Conservation (phyloP, 345 rosid species). For the Anastatica hierochuntica region DNA sequence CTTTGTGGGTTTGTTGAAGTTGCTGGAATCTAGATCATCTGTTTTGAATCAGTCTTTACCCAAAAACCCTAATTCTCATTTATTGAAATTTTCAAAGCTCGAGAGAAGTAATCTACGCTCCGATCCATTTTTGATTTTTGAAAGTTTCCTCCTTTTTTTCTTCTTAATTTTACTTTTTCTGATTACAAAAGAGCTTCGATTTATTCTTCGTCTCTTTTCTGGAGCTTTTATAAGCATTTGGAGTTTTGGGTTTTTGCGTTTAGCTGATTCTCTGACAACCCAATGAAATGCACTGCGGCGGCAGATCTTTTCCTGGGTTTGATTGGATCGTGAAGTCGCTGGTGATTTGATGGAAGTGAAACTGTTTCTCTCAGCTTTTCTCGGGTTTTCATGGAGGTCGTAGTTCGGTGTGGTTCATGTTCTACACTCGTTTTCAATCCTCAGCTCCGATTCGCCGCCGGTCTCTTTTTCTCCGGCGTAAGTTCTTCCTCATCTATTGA, state of each 20-base stretch:
- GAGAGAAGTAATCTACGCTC: slow-evolving; percentile 10
- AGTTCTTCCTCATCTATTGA: neutral
- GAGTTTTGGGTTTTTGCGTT: neutral
- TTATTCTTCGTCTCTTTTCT: neutral
- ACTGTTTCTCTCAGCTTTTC: slow-evolving; percentile 19
- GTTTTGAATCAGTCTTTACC: slow-evolving; percentile 26
- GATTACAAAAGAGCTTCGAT: slow-evolving; percentile 8
- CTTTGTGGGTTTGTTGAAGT: neutral
- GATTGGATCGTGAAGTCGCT: slow-evolving; percentile 28
- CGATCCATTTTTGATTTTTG: slow-evolving; percentile 7
- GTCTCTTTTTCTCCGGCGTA: slow-evolving; percentile 42
- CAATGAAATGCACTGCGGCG: slow-evolving; percentile 33
- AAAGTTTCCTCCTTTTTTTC: neutral
- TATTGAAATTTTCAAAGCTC: slow-evolving; percentile 17
- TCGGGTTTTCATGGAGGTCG: slow-evolving; percentile 64
- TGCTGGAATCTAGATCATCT: slow-evolving; percentile 28
- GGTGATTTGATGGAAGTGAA: slow-evolving; percentile 50
- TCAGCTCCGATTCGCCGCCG: slow-evolving; percentile 41
- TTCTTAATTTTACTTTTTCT: neutral
- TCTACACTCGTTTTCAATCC: slow-evolving; percentile 18
- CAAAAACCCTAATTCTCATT: slow-evolving; percentile 12
- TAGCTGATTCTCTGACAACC: neutral
- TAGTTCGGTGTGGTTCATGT: slow-evolving; percentile 28
- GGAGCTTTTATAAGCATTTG: neutral
- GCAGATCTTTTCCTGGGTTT: slow-evolving; percentile 22